These are phyloP conservation scores for Heliocybe sulcata DNA, from an alignment of 1,284 basidiomycete species.

Conservation along the genomic window DNA sequence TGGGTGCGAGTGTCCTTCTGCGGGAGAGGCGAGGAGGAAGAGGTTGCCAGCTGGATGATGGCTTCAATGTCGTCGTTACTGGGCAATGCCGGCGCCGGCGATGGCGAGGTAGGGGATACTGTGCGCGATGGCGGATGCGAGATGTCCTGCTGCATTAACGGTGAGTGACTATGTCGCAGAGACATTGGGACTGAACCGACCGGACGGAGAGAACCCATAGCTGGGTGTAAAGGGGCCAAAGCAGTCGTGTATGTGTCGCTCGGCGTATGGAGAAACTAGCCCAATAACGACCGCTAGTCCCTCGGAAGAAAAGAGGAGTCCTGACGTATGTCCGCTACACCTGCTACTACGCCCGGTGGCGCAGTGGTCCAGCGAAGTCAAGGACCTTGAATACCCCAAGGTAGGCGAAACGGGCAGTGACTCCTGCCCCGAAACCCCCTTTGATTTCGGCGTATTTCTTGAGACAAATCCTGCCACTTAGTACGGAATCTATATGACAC, in stretches of 20 bases:
- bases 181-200: not conserved
- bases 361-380: not conserved
- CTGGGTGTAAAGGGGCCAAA: not conserved
- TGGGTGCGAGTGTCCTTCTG: constrained; percentile 82
- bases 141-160: not conserved
- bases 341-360: not conserved
- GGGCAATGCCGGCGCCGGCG: constrained; percentile 23
- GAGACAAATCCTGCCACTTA: too few species aligned
- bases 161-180: not conserved
- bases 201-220: not conserved
- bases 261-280: not conserved
- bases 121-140: not conserved
- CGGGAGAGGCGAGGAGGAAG: constrained; percentile 40
- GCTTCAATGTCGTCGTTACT: constrained; percentile 78
- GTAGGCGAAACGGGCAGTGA: not conserved
- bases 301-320: not conserved
- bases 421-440: not conserved
- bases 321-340: not conserved
- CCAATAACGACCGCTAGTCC: too few species aligned
- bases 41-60: constrained; percentile 72
- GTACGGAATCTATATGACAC: too few species aligned
- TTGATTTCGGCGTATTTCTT: too few species aligned
- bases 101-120: constrained; percentile 3
- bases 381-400: not conserved
- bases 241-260: constrained; percentile 1